Evolutionary conservation across 192 early-diverging fungal species (phyloP).

Genomic region (Paraglomus brasilianum): DNA sequence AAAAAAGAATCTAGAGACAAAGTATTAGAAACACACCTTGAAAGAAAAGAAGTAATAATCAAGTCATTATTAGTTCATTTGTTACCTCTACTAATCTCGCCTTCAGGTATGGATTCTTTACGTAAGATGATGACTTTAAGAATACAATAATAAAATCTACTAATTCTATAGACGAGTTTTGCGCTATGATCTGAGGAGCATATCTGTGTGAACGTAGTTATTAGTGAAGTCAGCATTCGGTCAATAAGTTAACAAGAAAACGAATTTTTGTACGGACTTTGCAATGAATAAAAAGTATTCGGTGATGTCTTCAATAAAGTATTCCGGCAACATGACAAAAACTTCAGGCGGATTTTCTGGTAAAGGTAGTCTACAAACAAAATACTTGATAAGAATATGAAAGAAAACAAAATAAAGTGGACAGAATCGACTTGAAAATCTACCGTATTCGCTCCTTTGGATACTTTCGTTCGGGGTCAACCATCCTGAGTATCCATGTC

Average conservation of each 20-base stretch:
- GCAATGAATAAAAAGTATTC: slow-evolving; percentile 74
- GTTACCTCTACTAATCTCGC: slow-evolving; percentile 89
- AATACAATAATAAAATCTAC: slow-evolving; percentile 77
- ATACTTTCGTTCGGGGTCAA: slow-evolving; percentile 55
- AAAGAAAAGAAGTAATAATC: slow-evolving; percentile 8
- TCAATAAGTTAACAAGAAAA: neutral
- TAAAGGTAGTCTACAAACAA: slow-evolving; percentile 48
- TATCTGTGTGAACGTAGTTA: slow-evolving; percentile 35
- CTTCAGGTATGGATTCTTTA: slow-evolving; percentile 95
- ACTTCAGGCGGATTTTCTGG: slow-evolving; percentile 50
- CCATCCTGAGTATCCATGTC: slow-evolving; percentile 80
- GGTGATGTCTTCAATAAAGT: slow-evolving; percentile 86
- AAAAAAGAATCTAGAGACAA: slow-evolving; percentile 67
- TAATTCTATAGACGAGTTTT: slow-evolving; percentile 46
- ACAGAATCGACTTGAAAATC: too few species aligned
- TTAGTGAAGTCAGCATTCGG: neutral
- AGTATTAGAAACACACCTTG: slow-evolving; percentile 7
- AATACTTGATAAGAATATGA: neutral
- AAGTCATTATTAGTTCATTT: slow-evolving; percentile 5
- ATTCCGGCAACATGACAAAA: slow-evolving; percentile 87
- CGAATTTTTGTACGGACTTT: slow-evolving; percentile 51
- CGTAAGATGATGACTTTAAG: slow-evolving; percentile 70
- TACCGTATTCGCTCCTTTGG: slow-evolving; percentile 38
- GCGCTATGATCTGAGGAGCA: slow-evolving; percentile 42
- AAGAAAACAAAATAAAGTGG: neutral